phyloP scores from a whole-genome alignment of 2,329 filamentous ascomycete genomes.

The Aspergillus sclerotialis region DNA sequence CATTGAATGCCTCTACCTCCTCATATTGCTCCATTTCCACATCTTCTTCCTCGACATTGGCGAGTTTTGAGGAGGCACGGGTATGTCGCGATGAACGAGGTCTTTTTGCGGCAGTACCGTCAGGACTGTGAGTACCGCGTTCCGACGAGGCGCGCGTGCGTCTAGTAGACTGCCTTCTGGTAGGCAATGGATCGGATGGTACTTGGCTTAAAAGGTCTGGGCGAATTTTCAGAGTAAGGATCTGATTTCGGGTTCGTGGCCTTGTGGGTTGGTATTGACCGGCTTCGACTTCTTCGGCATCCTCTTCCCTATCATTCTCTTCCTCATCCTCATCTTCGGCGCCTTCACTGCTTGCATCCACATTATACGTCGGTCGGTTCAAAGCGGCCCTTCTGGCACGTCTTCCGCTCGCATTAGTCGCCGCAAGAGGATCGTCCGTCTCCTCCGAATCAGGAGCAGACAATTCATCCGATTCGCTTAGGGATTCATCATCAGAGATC shows the following conservation, averaged over 20 bases:
- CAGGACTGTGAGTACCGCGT: constrained; percentile 51
- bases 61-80: constrained; percentile 34
- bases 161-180: too few relatives aligned
- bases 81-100: constrained; percentile 24
- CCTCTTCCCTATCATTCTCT: constrained; percentile 16
- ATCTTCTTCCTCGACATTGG: constrained; percentile 21
- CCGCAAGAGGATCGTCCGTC: constrained; percentile 35
- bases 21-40: constrained; percentile 27
- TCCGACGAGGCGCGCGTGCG: constrained; percentile 52
- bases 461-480: constrained; percentile 36
- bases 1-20: constrained; percentile 47
- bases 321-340: constrained; percentile 28
- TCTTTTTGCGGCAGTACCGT: constrained; percentile 20
- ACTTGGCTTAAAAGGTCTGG: too few relatives aligned
- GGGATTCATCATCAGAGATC: constrained; percentile 29
- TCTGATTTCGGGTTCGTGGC: constrained; percentile 18
- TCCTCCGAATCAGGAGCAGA: constrained; percentile 40
- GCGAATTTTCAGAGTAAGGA: constrained; percentile 50
- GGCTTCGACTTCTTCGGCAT: constrained; percentile 17
- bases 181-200: too few relatives aligned
- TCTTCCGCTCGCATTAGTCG: constrained; percentile 52
- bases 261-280: constrained; percentile 8
- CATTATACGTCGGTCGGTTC: constrained; percentile 50
- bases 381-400: constrained; percentile 50
- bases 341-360: constrained; percentile 42